Percentiles rank a stretch among this genome's conserved stretches.
Conservation (phyloP, 331 rosid genomes). For the Pyrus hybrid region DNA sequence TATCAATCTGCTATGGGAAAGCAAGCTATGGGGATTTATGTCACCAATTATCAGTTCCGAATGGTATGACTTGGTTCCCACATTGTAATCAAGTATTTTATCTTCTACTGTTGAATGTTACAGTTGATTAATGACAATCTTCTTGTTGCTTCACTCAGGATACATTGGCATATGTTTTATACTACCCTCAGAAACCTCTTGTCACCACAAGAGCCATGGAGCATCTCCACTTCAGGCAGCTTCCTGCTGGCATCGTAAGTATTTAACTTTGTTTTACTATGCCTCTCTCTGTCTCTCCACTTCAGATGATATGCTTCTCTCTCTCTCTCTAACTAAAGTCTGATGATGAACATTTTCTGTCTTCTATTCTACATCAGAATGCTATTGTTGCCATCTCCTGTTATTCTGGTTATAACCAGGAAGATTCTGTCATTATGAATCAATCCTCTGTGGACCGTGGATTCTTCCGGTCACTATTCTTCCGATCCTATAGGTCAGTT, state of each 20-base stretch:
- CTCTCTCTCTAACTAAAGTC: not conserved
- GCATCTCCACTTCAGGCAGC: conserved; percentile 98
- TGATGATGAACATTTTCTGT: not conserved
- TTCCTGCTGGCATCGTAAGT: conserved; percentile 97
- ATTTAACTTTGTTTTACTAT: not conserved
- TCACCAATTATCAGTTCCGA: conserved; percentile 96
- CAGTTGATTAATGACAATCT: not conserved
- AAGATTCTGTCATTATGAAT: conserved; percentile 98
- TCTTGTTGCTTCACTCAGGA: conserved; percentile 38
- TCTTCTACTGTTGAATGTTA: not conserved
- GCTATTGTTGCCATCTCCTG: conserved; percentile 97
- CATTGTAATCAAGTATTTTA: not conserved
- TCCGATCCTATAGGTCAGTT: conserved; percentile 87
- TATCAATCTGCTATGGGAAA: conserved; percentile 99
- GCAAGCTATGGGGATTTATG: conserved; percentile 98
- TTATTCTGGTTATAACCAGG: conserved; percentile 97
- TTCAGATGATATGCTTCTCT: too few species aligned
- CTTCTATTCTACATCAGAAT: conserved; percentile 37
- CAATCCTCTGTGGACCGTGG: conserved; percentile 96
- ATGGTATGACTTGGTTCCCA: conserved; percentile 51
- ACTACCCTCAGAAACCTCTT: conserved; percentile 96
- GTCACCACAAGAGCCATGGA: conserved; percentile 99
- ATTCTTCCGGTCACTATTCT: conserved; percentile 88
- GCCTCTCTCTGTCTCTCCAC: not conserved
- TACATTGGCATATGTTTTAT: conserved; percentile 92